These are phyloP conservation scores for Hypoxylon fuscum DNA, from an alignment of 495 filamentous ascomycete species.

Conservation along the genomic window DNA sequence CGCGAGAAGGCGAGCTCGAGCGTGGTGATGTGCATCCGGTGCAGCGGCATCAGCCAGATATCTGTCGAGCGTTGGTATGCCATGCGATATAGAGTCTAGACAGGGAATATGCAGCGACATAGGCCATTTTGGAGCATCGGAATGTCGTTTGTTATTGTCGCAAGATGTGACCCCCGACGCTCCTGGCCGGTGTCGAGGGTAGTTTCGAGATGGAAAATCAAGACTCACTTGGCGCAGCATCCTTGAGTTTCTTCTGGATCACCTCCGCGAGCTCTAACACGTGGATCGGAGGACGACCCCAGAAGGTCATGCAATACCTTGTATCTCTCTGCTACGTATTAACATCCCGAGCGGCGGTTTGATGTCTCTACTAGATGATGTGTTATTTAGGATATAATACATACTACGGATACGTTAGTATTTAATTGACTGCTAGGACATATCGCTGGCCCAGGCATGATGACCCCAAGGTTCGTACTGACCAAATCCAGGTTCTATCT, in stretches of 20 bases:
- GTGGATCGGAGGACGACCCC: slow-evolving; percentile 80
- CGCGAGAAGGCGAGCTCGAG: slow-evolving; percentile 81
- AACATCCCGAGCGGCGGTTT: neutral
- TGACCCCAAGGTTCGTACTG: slow-evolving; percentile 15
- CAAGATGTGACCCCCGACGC: neutral
- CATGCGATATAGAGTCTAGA: no score
- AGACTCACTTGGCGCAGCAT: slow-evolving; percentile 71
- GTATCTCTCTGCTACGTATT: slow-evolving; percentile 61
- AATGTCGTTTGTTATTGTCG: neutral
- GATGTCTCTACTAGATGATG: slow-evolving; percentile 5
- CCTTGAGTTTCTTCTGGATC: slow-evolving; percentile 71
- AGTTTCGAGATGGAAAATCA: neutral
- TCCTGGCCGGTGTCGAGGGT: neutral
- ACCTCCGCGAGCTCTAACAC: slow-evolving; percentile 69
- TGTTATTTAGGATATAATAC: neutral
- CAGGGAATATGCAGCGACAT: neutral
- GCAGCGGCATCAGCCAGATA: slow-evolving; percentile 84
- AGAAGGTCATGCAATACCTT: slow-evolving; percentile 84
- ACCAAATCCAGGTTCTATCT: slow-evolving; percentile 68
- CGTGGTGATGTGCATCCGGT: slow-evolving; percentile 83
- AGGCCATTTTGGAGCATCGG: no score
- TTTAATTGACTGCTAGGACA: neutral
- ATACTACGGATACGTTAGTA: slow-evolving; percentile 32
- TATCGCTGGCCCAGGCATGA: neutral
- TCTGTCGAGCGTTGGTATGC: slow-evolving; percentile 54